Evolutionary conservation across 176 grass and related monocot genomes (phyloP).

Genomic region (Eleusine indica): DNA sequence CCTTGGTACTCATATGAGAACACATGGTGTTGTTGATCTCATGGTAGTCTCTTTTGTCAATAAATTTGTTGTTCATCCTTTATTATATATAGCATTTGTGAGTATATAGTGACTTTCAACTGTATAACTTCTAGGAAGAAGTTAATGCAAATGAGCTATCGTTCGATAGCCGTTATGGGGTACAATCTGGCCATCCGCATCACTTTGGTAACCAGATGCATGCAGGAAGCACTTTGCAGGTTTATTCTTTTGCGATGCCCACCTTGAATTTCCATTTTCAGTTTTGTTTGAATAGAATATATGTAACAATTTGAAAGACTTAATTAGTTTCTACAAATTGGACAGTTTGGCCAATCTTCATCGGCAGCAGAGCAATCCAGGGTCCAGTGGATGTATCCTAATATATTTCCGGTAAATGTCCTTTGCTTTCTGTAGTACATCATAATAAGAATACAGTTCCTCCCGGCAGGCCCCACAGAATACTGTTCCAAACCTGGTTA

Average conservation of each 20-base stretch:
- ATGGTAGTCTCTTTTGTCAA: constrained; percentile 49
- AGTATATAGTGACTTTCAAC: constrained; percentile 28
- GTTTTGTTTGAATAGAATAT: background rate
- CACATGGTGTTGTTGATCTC: constrained; percentile 65
- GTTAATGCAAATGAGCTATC: constrained; percentile 73
- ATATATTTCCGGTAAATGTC: constrained; percentile 56
- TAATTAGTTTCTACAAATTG: constrained; percentile 39
- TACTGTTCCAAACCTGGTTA: no score
- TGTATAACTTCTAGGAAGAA: constrained; percentile 59
- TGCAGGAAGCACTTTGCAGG: constrained; percentile 56
- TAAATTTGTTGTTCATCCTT: constrained; percentile 10
- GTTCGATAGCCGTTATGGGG: constrained; percentile 65
- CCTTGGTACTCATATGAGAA: constrained; percentile 62
- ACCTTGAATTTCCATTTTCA: constrained; percentile 19
- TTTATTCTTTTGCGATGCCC: constrained; percentile 39
- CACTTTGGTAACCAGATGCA: constrained; percentile 63
- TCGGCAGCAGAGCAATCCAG: constrained; percentile 54
- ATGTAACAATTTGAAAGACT: constrained; percentile 22
- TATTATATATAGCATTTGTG: background rate
- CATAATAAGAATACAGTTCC: background rate
- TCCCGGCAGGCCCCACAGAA: no score
- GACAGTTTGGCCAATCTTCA: constrained; percentile 67
- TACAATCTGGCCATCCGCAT: constrained; percentile 53
- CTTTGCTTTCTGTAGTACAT: constrained; percentile 11
- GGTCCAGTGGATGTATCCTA: constrained; percentile 64